Evolutionary conservation across 345 rosid species (phyloP).

Genomic region (Eucalyptus victrix): DNA sequence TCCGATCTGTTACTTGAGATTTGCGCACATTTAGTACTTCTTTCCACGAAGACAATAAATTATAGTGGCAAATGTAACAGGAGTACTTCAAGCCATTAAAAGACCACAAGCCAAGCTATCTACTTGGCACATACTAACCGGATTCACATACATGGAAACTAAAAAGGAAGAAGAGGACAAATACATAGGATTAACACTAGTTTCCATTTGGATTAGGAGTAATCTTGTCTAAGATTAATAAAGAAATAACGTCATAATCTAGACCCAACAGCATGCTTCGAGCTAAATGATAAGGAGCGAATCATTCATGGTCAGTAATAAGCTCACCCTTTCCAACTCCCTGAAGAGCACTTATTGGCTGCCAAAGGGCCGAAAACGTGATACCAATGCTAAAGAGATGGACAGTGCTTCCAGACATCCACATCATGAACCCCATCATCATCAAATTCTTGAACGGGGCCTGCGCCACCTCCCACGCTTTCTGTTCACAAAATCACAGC

Average conservation of each 20-base stretch:
- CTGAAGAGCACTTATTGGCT: slow-evolving; percentile 94
- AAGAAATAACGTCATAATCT: neutral
- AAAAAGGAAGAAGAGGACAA: neutral
- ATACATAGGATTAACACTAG: neutral
- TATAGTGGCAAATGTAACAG: neutral
- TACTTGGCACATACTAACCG: neutral
- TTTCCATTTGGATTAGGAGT: neutral
- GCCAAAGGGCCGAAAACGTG: slow-evolving; percentile 98
- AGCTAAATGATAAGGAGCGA: neutral
- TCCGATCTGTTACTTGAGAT: neutral
- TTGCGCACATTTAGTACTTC: neutral
- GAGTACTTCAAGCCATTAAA: neutral
- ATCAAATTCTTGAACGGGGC: slow-evolving; percentile 95
- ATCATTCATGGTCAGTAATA: neutral
- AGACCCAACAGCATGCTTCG: neutral
- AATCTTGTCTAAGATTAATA: neutral
- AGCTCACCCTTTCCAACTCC: slow-evolving; percentile 94
- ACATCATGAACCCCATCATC: slow-evolving; percentile 99
- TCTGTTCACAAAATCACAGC: slow-evolving; percentile 23
- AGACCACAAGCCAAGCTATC: neutral
- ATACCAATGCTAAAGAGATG: slow-evolving; percentile 99
- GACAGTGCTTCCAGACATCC: slow-evolving; percentile 99
- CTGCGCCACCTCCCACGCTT: slow-evolving; percentile 99
- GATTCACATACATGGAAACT: neutral
- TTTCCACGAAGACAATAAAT: neutral